Evolutionary conservation across 179 eudicot genomes (phyloP).

Genomic region (Nepenthes alata): DNA sequence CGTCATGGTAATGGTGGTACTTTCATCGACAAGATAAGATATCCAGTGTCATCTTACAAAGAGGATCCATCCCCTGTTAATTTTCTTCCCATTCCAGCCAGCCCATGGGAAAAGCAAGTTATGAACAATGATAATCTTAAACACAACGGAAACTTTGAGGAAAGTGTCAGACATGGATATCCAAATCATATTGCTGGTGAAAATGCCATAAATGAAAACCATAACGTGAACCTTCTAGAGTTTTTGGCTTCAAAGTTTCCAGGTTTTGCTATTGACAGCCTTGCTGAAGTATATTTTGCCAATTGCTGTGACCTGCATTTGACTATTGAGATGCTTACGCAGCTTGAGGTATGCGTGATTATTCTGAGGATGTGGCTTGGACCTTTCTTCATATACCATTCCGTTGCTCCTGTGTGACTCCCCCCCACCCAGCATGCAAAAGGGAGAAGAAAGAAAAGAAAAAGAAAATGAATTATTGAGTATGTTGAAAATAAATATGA

Average conservation of each 20-base stretch:
- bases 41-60: constrained; percentile 32
- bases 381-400: too few species aligned
- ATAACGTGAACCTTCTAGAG: constrained; percentile 45
- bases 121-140: constrained; percentile 31
- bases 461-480: too few species aligned
- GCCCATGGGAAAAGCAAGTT: constrained; percentile 59
- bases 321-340: constrained; percentile 87
- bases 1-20: constrained; percentile 31
- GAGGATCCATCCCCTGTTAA: constrained; percentile 37
- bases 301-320: constrained; percentile 71
- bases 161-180: constrained; percentile 23
- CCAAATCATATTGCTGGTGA: constrained; percentile 30
- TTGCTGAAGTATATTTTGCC: constrained; percentile 78
- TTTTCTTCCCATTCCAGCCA: constrained; percentile 25
- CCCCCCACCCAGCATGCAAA: too few species aligned
- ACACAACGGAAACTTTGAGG: constrained; percentile 29
- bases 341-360: constrained; percentile 71
- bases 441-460: too few species aligned
- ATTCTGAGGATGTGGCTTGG: neutral
- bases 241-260: constrained; percentile 83
- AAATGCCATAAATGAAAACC: constrained; percentile 28
- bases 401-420: too few species aligned
- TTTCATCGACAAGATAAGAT: constrained; percentile 31
- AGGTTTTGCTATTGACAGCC: constrained; percentile 87
- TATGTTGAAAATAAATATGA: too few species aligned